Evolutionary conservation across 768 basidiomycete genomes (phyloP).

Genomic region (Kwoniella dendrophila): DNA sequence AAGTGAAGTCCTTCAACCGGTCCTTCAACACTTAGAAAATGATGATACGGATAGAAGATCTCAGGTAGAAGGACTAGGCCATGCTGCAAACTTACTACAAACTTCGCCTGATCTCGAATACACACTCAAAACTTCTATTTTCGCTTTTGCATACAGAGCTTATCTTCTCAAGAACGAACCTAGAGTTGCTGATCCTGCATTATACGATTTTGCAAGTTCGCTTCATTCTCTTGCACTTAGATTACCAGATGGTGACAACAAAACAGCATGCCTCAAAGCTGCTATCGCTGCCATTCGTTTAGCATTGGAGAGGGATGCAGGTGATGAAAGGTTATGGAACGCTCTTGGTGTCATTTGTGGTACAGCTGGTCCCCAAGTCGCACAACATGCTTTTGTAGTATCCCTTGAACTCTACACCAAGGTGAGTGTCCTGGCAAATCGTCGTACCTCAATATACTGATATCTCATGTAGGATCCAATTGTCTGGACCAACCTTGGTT

Average conservation of each 20-base stretch:
- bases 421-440: conserved; percentile 58
- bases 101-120: conserved; percentile 25
- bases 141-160: conserved; percentile 54
- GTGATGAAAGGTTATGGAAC: conserved; percentile 76
- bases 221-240: conserved; percentile 41
- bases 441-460: not conserved
- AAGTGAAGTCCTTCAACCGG: conserved; percentile 29
- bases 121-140: conserved; percentile 44
- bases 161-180: conserved; percentile 53
- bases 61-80: conserved; percentile 65
- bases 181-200: conserved; percentile 41
- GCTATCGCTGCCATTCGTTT: conserved; percentile 61
- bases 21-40: conserved; percentile 62
- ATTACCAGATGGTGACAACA: conserved; percentile 18
- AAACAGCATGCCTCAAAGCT: conserved; percentile 38
- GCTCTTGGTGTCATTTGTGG: conserved; percentile 77
- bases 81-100: conserved; percentile 33
- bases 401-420: conserved; percentile 84
- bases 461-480: conserved; percentile 62
- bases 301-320: conserved; percentile 72
- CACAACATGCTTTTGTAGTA: conserved; percentile 90
- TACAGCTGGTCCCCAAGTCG: conserved; percentile 66
- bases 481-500: conserved; percentile 84
- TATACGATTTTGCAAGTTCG: conserved; percentile 52
- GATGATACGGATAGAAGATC: conserved; percentile 71